A percentile compares a stretch with the other conserved stretches of the same genome.
Evolutionary conservation across 2,329 filamentous ascomycete genomes (phyloP).

Genomic region (Cercospora canescens): DNA sequence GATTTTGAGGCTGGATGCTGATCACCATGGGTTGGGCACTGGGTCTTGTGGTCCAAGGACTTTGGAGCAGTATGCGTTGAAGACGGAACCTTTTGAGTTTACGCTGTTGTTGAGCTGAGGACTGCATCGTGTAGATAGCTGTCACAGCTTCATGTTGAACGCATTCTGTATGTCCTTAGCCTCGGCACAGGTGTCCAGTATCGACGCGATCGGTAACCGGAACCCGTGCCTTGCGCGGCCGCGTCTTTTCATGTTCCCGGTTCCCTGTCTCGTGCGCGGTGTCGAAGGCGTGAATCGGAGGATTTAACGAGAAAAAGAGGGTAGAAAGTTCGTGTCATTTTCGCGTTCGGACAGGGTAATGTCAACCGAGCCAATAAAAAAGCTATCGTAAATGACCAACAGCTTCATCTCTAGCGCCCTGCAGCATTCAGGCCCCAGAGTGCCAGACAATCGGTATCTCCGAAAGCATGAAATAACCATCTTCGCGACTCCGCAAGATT

Average conservation of each 20-base stretch:
- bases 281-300: background rate
- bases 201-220: background rate
- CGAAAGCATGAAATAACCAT: background rate
- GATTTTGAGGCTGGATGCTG: conserved; percentile 60
- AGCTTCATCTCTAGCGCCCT: background rate
- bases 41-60: conserved; percentile 62
- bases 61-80: conserved; percentile 41
- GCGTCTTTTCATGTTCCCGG: background rate
- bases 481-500: background rate
- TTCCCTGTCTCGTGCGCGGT: background rate
- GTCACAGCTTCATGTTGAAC: background rate
- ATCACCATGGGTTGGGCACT: conserved; percentile 36
- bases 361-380: background rate
- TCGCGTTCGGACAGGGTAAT: background rate
- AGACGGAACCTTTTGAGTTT: conserved; percentile 41
- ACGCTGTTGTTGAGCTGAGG: conserved; percentile 24
- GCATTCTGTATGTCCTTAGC: background rate
- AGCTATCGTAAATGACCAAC: background rate
- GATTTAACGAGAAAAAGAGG: background rate
- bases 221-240: background rate
- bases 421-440: background rate
- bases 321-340: background rate
- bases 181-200: background rate
- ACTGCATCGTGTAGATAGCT: too few relatives aligned
- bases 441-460: background rate